These are phyloP conservation scores for Candida ficus DNA, from an alignment of 805 yeast species.

Conservation along the genomic window DNA sequence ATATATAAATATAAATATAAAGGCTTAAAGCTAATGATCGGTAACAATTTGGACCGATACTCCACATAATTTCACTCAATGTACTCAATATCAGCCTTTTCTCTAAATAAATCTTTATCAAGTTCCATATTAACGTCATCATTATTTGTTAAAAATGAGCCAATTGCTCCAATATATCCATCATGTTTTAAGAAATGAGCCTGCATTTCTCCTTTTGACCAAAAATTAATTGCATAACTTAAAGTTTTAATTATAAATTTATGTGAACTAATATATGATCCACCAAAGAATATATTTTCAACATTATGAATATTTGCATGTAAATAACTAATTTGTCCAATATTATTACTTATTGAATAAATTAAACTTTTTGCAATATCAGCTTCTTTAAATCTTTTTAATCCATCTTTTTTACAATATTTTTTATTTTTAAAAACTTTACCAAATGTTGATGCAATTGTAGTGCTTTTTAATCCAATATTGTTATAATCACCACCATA, in stretches of 20 bases:
- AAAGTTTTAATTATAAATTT: slow-evolving; percentile 91
- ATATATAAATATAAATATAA: too few species aligned
- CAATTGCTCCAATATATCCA: slow-evolving; percentile 93
- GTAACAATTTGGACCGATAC: too few species aligned
- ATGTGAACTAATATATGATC: slow-evolving; percentile 93
- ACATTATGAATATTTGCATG: slow-evolving; percentile 85
- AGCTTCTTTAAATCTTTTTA: slow-evolving; percentile 26
- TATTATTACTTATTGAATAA: slow-evolving; percentile 88
- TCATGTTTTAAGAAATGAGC: slow-evolving; percentile 96
- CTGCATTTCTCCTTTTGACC: slow-evolving; percentile 87
- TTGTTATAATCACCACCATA: slow-evolving; percentile 86
- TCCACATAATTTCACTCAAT: not conserved
- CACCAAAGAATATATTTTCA: slow-evolving; percentile 90
- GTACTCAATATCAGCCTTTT: slow-evolving; percentile 1
- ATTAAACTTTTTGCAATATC: slow-evolving; percentile 85
- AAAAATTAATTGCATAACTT: slow-evolving; percentile 88
- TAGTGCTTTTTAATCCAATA: slow-evolving; percentile 83
- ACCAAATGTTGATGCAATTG: slow-evolving; percentile 92
- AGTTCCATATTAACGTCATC: not conserved
- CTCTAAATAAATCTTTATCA: not conserved
- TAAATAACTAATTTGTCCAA: slow-evolving; percentile 92
- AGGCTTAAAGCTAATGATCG: too few species aligned
- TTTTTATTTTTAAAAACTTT: slow-evolving; percentile 70
- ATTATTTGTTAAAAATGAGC: slow-evolving; percentile 66
- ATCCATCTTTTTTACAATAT: too few species aligned